A percentile compares a stretch with the other conserved stretches of the same genome.
Evolutionary conservation across 2,329 filamentous ascomycete species (phyloP).

Genomic region (Sclerotinia spermophila): DNA sequence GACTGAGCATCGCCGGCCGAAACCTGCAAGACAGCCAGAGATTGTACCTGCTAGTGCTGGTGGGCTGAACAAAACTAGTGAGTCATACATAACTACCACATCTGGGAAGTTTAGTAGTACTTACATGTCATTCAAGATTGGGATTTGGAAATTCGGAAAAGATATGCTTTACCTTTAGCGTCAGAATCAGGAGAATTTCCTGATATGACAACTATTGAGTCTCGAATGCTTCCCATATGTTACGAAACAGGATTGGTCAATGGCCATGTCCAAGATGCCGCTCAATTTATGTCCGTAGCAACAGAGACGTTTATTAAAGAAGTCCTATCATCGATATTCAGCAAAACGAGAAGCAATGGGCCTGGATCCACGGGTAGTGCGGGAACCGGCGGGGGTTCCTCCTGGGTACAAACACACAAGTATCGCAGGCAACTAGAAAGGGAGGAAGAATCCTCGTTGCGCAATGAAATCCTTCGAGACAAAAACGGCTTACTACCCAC

Average conservation of each 20-base stretch:
- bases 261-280: slow-evolving; percentile 57
- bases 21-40: slow-evolving; percentile 46
- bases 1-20: slow-evolving; percentile 38
- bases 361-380: slow-evolving; percentile 59
- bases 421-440: slow-evolving; percentile 70
- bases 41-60: slow-evolving; percentile 66
- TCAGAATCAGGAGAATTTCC: slow-evolving; percentile 68
- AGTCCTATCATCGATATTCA: slow-evolving; percentile 59
- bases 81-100: slow-evolving; percentile 46
- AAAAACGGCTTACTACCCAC: slow-evolving; percentile 75
- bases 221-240: slow-evolving; percentile 64
- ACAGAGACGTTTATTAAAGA: slow-evolving; percentile 67
- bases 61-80: slow-evolving; percentile 71
- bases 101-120: neutral
- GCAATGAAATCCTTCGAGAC: slow-evolving; percentile 72
- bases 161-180: slow-evolving; percentile 60
- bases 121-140: slow-evolving; percentile 46
- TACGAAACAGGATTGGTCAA: slow-evolving; percentile 61
- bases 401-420: slow-evolving; percentile 73
- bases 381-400: slow-evolving; percentile 61
- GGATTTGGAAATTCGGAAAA: slow-evolving; percentile 64
- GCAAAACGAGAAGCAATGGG: slow-evolving; percentile 61
- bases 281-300: slow-evolving; percentile 61
- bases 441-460: slow-evolving; percentile 69
- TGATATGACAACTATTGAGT: slow-evolving; percentile 59